Evolutionary conservation across 495 filamentous ascomycete genomes (phyloP).

Genomic region (Aspergillus homomorphus): DNA sequence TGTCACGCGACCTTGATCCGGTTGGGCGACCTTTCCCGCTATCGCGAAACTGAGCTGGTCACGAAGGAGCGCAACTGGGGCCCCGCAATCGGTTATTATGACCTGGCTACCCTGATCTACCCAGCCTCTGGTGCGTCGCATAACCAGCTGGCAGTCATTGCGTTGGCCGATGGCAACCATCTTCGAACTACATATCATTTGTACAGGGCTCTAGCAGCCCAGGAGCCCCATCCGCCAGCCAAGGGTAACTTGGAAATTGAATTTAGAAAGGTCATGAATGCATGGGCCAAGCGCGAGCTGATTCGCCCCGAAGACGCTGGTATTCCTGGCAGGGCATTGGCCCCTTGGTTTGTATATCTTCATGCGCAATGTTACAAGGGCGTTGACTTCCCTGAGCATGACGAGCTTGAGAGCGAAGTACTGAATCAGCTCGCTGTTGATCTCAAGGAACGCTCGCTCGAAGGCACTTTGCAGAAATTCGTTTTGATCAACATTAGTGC

Average conservation of each 20-base stretch:
- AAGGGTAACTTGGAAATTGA: constrained; percentile 73
- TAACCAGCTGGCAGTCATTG: constrained; percentile 86
- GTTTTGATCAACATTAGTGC: constrained; percentile 83
- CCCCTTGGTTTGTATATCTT: constrained; percentile 81
- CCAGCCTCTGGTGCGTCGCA: constrained; percentile 77
- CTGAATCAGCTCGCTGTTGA: constrained; percentile 70
- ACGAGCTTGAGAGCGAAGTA: constrained; percentile 84
- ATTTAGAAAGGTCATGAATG: constrained; percentile 66
- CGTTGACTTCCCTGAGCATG: constrained; percentile 63
- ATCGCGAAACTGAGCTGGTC: constrained; percentile 68
- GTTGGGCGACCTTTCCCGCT: constrained; percentile 88
- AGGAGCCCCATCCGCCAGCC: constrained; percentile 70
- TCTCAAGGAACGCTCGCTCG: constrained; percentile 64
- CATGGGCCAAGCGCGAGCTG: constrained; percentile 59
- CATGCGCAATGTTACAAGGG: constrained; percentile 83
- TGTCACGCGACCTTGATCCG: constrained; percentile 82
- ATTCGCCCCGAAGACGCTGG: constrained; percentile 52
- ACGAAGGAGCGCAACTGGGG: constrained; percentile 72
- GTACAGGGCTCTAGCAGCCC: constrained; percentile 72
- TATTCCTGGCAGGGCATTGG: constrained; percentile 52
- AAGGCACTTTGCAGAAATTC: constrained; percentile 71
- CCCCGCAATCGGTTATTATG: constrained; percentile 79
- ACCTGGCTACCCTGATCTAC: constrained; percentile 71
- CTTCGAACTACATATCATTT: constrained; percentile 84
- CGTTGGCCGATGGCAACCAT: constrained; percentile 69